Conservation (phyloP, 2,329 filamentous ascomycete species). For the Gyromitra esculenta region DNA sequence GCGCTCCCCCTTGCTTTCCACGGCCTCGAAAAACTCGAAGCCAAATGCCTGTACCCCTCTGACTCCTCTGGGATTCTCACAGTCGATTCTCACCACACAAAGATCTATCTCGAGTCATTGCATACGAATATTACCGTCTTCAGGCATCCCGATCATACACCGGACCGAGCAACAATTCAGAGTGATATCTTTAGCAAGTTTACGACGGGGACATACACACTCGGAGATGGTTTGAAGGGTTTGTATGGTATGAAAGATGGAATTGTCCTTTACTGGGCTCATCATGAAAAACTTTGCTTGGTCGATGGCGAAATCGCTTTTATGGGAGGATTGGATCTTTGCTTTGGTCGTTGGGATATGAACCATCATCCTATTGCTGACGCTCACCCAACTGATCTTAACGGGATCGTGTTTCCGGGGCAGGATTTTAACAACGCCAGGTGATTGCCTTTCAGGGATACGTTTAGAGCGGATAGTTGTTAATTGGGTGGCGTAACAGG, state of each 20-base stretch:
- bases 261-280: conserved; percentile 88
- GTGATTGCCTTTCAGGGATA: conserved; percentile 19
- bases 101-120: conserved; percentile 77
- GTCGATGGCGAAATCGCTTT: conserved; percentile 83
- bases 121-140: conserved; percentile 89
- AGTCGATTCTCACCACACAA: conserved; percentile 78
- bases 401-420: conserved; percentile 81
- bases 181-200: conserved; percentile 51
- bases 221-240: conserved; percentile 73
- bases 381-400: conserved; percentile 79
- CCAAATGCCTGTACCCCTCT: conserved; percentile 58
- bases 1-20: conserved; percentile 59
- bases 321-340: conserved; percentile 85
- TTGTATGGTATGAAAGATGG: conserved; percentile 84
- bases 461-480: conserved; percentile 13
- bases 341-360: conserved; percentile 88
- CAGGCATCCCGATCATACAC: conserved; percentile 86
- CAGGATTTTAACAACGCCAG: conserved; percentile 93
- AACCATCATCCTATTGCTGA: conserved; percentile 87
- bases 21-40: conserved; percentile 62
- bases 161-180: conserved; percentile 66
- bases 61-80: conserved; percentile 59
- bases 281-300: conserved; percentile 89
- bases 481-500: conserved; percentile 56
- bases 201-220: conserved; percentile 45